Base-by-base conservation (phyloP, 2,329 filamentous ascomycete genomes). In the Colletotrichum higginsianum region DNA sequence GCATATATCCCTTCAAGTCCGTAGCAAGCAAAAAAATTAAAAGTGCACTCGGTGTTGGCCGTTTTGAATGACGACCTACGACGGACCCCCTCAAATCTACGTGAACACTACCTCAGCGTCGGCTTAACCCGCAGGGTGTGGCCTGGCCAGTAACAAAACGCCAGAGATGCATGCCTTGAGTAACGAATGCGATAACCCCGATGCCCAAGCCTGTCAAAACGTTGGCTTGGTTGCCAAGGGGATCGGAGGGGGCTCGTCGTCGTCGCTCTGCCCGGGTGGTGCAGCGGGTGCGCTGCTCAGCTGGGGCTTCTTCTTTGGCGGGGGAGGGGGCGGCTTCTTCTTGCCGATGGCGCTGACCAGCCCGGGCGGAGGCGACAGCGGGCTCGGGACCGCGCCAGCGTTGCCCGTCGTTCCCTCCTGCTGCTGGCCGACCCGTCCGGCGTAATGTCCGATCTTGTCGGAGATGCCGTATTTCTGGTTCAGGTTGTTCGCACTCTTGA, bases 391-490 rank as follows among this genome's bases (percentile, higher is more conserved):
- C 11, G 57, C 21, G 16, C 61, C 47, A 18, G 57, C 40, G 30
- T 44, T 49, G 13, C 30, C 50, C 1, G 49, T 42, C 15, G 18
- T 30, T 2, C 47, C 60, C 13, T 18, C 40, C 38, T 68, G 66
- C 66, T 73, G 67, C 15, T 68, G 71, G 18, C 47, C 66, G 75
- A 76, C 49, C 35, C 60, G 52, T 9, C 72, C 70, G 13, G 75
- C 40, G 58, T 76, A 77, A 16, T 76, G 79, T 11, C 80, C 79
- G 4, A 82, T 75, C 74, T 80, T 84, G 49, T 84, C 80, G 46
- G 79, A 72, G 5, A 91, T 82, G 4, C 88, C 88, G 75, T 92
- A 92, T 77, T 90, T 91, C 77, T 91, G 87, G 66, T 90, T 89
- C 66, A 91, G 75, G 2, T 82, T 84, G 72, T 87, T 88, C 4